A percentile compares a stretch with the other conserved stretches of the same genome.
phyloP scores from a whole-genome alignment of 805 yeast species.

The Wickerhamomyces chambardii region DNA sequence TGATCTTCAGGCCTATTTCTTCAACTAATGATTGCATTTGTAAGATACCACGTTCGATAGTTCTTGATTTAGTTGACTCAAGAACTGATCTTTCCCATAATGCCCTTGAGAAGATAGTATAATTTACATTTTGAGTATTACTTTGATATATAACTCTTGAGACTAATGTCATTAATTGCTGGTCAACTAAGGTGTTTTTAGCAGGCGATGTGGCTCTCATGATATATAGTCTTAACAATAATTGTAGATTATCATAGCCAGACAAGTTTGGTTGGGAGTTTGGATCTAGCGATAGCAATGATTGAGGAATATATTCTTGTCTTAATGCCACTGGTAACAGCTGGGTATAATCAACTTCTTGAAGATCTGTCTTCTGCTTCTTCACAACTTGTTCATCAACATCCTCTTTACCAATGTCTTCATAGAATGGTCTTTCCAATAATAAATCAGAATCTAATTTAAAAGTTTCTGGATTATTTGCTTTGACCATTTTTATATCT shows the following conservation, averaged over 20 bases:
- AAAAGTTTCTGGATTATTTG: constrained; percentile 41
- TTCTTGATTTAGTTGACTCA: constrained; percentile 73
- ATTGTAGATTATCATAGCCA: constrained; percentile 64
- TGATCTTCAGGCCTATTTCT: constrained; percentile 67
- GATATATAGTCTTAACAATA: constrained; percentile 58
- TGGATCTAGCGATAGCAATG: constrained; percentile 54
- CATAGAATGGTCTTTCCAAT: constrained; percentile 67
- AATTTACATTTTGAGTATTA: constrained; percentile 39
- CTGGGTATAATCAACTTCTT: constrained; percentile 27
- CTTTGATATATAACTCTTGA: constrained; percentile 55
- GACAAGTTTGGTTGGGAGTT: constrained; percentile 71
- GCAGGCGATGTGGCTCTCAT: constrained; percentile 65
- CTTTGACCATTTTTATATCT: constrained; percentile 25
- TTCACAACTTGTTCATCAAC: constrained; percentile 29
- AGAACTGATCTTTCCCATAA: constrained; percentile 85
- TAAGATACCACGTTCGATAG: constrained; percentile 88
- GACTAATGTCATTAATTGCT: constrained; percentile 73
- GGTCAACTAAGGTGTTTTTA: constrained; percentile 62
- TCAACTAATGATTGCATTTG: constrained; percentile 91
- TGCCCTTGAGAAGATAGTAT: constrained; percentile 74
- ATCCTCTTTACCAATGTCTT: constrained; percentile 43
- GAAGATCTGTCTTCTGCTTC: constrained; percentile 28
- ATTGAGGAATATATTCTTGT: constrained; percentile 54
- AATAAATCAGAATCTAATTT: constrained; percentile 68
- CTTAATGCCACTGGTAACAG: constrained; percentile 55